Evolutionary conservation across 768 basidiomycete species (phyloP), one percentile per base, ranked within the genome.

Genomic region (Boletus rubroflammeus): DNA sequence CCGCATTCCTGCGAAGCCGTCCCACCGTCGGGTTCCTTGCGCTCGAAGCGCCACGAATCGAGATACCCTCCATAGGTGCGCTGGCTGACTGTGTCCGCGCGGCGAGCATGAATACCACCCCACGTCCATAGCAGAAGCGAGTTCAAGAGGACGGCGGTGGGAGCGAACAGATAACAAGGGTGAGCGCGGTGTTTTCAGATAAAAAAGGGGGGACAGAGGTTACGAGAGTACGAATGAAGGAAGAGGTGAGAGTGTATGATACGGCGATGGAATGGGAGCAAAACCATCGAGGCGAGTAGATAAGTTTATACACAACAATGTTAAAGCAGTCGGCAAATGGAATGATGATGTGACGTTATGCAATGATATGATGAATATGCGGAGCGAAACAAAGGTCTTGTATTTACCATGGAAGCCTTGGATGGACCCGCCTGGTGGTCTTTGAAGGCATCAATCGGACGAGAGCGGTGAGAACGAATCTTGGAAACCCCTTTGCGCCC

Each of bases 401-500:
- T 81, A 86, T 84, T 88, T 83, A 90, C 89, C 86, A 75, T 78
- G 64, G 82, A 76, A 66, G 72, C 69, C 57, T 79, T 73, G 72
- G 69, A 71, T 53, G 77, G 73, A 56, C 76, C 76, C 62, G 75
- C 70, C 29, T 62, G 63, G 53, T 81, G 63, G 46, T 80, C 75
- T 72, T 86, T 76, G 57, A 81, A 72, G 28, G 76, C 70, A 71
- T 88, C 86, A 55, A 83, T 76, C 45, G 81, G 74, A 51, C 85
- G 77, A 10, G 80, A 73, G 56, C 84, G 78, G 67, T 87, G 84
- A 6, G 80, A 73, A 26, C 83, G 79, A 59, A 78, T 71, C 73
- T 86, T 88, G 15, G 76, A 73, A n/a, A 76, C 62, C 42, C 81
- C 81, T 68, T 90, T 91, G 64, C 88, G 80, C 23, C 87, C 88